phyloP scores from a whole-genome alignment of 1,284 basidiomycete genomes.

The Ganoderma multipileum region DNA sequence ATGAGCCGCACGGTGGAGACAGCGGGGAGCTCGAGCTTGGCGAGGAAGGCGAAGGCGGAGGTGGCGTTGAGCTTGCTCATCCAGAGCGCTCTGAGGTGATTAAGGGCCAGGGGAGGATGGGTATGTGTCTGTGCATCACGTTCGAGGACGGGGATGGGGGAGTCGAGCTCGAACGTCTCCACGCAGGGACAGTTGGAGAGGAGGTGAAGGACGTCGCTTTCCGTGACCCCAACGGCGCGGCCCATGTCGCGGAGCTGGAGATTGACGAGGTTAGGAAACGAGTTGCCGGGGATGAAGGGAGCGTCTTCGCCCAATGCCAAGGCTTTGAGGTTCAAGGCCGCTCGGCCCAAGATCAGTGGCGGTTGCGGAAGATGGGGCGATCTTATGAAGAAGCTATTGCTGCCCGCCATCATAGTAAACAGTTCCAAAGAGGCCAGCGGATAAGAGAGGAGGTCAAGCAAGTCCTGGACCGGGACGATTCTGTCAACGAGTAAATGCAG shows the following conservation, averaged over 20 bases:
- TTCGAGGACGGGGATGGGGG: neutral
- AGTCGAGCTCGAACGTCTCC: neutral
- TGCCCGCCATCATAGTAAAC: neutral
- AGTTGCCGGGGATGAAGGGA: neutral
- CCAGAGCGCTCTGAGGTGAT: neutral
- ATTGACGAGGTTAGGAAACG: neutral
- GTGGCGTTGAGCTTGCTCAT: neutral
- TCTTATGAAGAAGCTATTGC: neutral
- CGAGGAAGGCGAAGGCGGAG: neutral
- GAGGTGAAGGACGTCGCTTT: neutral
- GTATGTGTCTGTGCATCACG: neutral
- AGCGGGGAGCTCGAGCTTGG: neutral
- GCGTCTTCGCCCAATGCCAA: neutral
- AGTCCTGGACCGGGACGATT: neutral
- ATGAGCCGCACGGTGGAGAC: neutral
- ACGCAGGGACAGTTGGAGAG: neutral
- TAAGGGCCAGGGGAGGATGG: neutral
- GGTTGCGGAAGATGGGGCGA: neutral
- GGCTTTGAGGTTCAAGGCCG: neutral
- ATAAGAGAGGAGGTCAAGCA: neutral
- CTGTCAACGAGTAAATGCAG: neutral
- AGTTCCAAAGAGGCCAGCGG: neutral
- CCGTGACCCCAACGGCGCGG: neutral
- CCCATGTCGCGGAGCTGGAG: neutral
- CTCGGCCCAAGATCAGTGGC: neutral